Evolutionary conservation across 768 basidiomycete species (phyloP).

Genomic region (Paxillus rubicundulus): DNA sequence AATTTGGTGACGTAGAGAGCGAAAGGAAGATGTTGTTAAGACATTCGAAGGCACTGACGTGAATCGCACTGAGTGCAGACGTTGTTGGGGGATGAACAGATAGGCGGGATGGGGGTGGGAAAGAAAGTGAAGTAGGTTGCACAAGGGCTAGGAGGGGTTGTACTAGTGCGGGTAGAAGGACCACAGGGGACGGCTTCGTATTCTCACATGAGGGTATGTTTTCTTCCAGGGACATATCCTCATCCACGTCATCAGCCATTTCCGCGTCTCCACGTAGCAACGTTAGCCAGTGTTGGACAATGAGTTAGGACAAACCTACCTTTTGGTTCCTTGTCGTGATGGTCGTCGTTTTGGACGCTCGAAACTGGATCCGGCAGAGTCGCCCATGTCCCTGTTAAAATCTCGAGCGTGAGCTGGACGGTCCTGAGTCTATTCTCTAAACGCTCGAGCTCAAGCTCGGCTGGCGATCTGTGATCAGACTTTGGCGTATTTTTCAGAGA

Average conservation of each 20-base stretch:
- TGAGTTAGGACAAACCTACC: slow-evolving; percentile 19
- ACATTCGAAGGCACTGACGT: slow-evolving; percentile 83
- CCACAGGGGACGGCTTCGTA: slow-evolving; percentile 26
- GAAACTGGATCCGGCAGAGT: slow-evolving; percentile 76
- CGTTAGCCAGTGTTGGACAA: slow-evolving; percentile 26
- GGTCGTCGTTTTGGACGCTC: slow-evolving; percentile 31
- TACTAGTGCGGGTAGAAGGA: slow-evolving; percentile 59
- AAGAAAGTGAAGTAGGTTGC: slow-evolving; percentile 77
- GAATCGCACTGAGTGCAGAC: slow-evolving; percentile 78
- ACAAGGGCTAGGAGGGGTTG: slow-evolving; percentile 66
- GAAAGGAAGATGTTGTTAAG: slow-evolving; percentile 88
- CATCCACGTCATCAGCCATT: slow-evolving; percentile 30
- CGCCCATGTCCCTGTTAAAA: slow-evolving; percentile 85
- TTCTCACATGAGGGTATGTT: slow-evolving; percentile 13
- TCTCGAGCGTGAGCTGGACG: slow-evolving; percentile 80
- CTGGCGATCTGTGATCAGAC: slow-evolving; percentile 70
- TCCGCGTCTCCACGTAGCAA: slow-evolving; percentile 45
- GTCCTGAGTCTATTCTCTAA: slow-evolving; percentile 72
- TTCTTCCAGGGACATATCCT: slow-evolving; percentile 26
- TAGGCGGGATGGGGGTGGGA: slow-evolving; percentile 64
- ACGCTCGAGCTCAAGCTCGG: slow-evolving; percentile 67
- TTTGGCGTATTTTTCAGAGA: slow-evolving; percentile 66
- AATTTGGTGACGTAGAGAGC: slow-evolving; percentile 48
- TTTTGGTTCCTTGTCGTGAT: slow-evolving; percentile 36
- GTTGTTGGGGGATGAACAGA: slow-evolving; percentile 89